Evolutionary conservation across 495 filamentous ascomycete genomes (phyloP).

Genomic region (Neurospora sp.): DNA sequence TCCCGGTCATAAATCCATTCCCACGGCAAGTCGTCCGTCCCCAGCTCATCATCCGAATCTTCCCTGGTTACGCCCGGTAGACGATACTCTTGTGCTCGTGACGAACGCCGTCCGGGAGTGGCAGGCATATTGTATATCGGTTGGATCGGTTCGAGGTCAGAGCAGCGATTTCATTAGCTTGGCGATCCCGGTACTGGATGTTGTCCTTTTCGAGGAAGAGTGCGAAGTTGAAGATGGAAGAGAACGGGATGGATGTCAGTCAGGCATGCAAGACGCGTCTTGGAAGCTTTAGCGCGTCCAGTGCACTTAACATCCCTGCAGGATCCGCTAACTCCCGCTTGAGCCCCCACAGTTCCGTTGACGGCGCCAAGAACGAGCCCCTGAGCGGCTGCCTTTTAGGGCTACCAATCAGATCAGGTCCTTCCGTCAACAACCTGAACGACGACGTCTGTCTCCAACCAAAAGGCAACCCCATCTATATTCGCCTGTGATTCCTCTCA

Average conservation of each 20-base stretch:
- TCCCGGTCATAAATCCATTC: slow-evolving; percentile 69
- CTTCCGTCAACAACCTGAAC: not conserved
- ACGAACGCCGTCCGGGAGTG: not conserved
- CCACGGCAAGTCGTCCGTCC: slow-evolving; percentile 78
- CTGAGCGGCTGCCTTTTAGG: not conserved
- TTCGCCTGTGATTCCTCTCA: not conserved
- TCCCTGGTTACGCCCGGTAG: slow-evolving; percentile 54
- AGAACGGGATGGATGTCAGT: not conserved
- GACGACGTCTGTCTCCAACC: not conserved
- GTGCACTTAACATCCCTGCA: not conserved
- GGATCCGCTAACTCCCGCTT: not conserved
- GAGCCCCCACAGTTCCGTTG: not conserved
- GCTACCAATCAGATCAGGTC: not conserved
- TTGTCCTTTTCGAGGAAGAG: not conserved
- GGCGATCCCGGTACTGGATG: not conserved
- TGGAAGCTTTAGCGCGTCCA: not conserved
- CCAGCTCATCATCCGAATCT: slow-evolving; percentile 88
- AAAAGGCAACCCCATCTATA: not conserved
- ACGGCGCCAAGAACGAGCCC: not conserved
- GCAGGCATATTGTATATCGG: not conserved
- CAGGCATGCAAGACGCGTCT: not conserved
- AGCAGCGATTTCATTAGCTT: not conserved
- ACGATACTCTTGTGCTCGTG: not conserved
- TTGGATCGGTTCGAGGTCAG: not conserved
- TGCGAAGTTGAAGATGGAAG: not conserved